Base-by-base conservation (phyloP, 139 green algal species). In the Mesostigma viride region DNA sequence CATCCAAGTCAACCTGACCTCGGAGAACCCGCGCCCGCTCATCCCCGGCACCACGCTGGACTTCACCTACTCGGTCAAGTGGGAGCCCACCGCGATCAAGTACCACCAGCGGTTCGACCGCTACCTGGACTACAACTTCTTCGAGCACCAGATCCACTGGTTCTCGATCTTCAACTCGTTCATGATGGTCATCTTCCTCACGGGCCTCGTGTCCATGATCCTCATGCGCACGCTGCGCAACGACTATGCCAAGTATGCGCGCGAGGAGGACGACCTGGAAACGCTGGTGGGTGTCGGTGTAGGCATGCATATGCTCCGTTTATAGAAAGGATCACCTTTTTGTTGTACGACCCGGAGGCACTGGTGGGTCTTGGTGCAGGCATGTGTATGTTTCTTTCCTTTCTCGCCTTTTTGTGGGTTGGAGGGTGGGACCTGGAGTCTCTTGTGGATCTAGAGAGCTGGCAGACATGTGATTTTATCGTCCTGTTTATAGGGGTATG, bases 121-220 rank as follows among this genome's bases (percentile, higher is more conserved):
- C 22, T 98, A 98, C 82, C 77, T 98, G 24, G 92, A 98, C 75
- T 91, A 92, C 84, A 88, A 84, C 73, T 98, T 98, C 73, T 97
- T 98, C 67, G 91, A 97, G 83, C 92, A 98, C 76, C 90, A 95
- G 86, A 96, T 96, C 73, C 91, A 97, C 76, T 96, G 91, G 91
- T 97, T 97, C 81, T 91, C 83, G 65, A 93, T 98, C 69, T 88
- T 96, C 84, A 98, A 98, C 80, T 91, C 81, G 28, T 97, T 96
- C 84, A 94, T 98, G 86, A 98, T 97, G 90, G 92, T 98, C 35
- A 89, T 98, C 71, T 97, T 98, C 80, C 83, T 98, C 8, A 91
- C 81, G 1, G 92, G 92, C 44, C 76, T 98, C 27, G 90, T 97
- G 14, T 84, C 89, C 35, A 95, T 96, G 86, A 97, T 98, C 79